Conservation (phyloP, 1,284 basidiomycete genomes). For the Lignosus rhinocerotis region DNA sequence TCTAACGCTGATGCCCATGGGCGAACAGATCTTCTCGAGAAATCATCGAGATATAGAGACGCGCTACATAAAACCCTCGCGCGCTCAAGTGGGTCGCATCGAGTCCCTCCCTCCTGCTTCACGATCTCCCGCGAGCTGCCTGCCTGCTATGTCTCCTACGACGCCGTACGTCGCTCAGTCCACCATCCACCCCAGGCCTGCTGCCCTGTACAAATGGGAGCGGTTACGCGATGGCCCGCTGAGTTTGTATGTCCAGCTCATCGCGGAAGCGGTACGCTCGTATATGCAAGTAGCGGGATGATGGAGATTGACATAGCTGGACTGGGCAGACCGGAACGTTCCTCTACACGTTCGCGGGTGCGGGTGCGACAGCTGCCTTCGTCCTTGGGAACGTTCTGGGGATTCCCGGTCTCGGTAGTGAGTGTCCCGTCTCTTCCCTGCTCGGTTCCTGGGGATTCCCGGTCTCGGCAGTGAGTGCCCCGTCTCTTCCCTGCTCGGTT, state of each 20-base stretch:
- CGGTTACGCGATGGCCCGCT: slow-evolving; percentile 47
- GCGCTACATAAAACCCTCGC: not conserved
- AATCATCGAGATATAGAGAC: not conserved
- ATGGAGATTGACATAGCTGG: not conserved
- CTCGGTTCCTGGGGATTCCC: slow-evolving; percentile 26
- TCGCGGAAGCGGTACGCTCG: slow-evolving; percentile 56
- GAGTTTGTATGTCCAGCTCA: slow-evolving; percentile 56
- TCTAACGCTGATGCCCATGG: not conserved
- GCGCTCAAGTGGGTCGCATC: not conserved
- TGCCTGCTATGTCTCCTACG: not conserved
- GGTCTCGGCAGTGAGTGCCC: slow-evolving; percentile 54
- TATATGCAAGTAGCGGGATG: not conserved
- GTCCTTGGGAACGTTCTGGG: slow-evolving; percentile 51
- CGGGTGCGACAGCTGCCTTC: slow-evolving; percentile 58
- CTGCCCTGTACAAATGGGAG: slow-evolving; percentile 52
- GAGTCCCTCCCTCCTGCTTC: not conserved
- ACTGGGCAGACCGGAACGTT: slow-evolving; percentile 42
- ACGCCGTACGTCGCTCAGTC: slow-evolving; percentile 17
- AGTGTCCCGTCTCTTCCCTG: slow-evolving; percentile 27
- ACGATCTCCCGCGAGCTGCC: not conserved
- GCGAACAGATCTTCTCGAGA: not conserved
- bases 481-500: not conserved
- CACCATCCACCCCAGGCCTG: slow-evolving; percentile 33
- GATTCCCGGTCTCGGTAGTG: slow-evolving; percentile 49
- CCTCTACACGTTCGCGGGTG: slow-evolving; percentile 56